Evolutionary conservation across 179 eudicot genomes (phyloP), one percentile per base, ranked within the genome.

Genomic region (Drosera spatulata): DNA sequence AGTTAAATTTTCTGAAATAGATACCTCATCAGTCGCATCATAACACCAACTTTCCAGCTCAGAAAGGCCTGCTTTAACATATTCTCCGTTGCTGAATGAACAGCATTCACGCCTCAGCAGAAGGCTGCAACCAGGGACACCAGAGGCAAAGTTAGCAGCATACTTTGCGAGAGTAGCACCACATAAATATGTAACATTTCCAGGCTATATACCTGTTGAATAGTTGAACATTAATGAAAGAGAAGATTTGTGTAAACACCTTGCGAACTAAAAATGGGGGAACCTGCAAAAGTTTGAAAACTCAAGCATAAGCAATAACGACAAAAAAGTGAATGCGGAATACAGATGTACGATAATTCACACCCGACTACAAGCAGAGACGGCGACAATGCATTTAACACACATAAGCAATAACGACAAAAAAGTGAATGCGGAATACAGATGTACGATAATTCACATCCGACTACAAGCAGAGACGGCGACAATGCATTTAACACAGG

Each of bases 241-340:
- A 88, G 75, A 91, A 91, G 80, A 91, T 88, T 68, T 91, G 96
- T 45, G 89, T 91, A 72, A 91, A 91, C 65, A 91, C 80, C 78
- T 91, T 91, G 39, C 95, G 96, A 61, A 86, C 95, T 71, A 91
- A 77, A 77, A 91, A 88, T 45, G 98, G 87, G 15, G 98, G 96
- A n/a, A 88, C 98, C 98, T 91, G 78, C 51, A 54, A 22, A 22
- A 22, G 33, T 22, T 22, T 22, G 49, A 22, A 22, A 22, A 22
- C 1, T 22, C 33, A 22, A 22, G 33, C 33, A 22, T 22, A 22
- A 10, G 49, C 7, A 45, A 10, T 10, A 45, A 9, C 5, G 9
- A 45, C 48, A 5, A 45, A 45, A 45, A 45, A 45, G 9, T 45
- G 6, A 45, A 9, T 4, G 48, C 5, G 9, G 48, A 9, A 45